These are phyloP conservation scores for Stagonosporopsis tanaceti DNA, from an alignment of 2,329 filamentous ascomycete genomes.

Conservation along the genomic window DNA sequence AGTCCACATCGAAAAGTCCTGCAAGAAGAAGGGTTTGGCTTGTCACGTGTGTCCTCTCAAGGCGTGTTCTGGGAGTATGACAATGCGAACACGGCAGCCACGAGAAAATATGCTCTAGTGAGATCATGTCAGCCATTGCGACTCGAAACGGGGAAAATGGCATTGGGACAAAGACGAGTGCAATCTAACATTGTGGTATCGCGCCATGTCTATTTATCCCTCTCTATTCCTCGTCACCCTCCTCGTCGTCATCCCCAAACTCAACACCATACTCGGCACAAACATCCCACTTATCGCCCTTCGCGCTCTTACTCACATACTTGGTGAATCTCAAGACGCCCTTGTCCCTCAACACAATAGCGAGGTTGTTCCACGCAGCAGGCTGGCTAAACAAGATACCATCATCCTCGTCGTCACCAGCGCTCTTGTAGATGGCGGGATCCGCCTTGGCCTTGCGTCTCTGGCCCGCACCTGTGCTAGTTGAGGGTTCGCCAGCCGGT, in stretches of 20 bases:
- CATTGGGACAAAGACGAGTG: too few relatives aligned
- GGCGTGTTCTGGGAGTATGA: too few relatives aligned
- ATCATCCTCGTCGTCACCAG: slow-evolving; percentile 73
- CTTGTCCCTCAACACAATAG: slow-evolving; percentile 85
- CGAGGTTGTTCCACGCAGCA: slow-evolving; percentile 87
- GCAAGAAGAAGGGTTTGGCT: too few relatives aligned
- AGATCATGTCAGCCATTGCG: too few relatives aligned
- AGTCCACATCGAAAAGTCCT: too few relatives aligned
- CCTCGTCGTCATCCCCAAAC: slow-evolving; percentile 62
- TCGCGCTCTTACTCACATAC: slow-evolving; percentile 84
- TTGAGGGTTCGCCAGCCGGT: slow-evolving; percentile 42
- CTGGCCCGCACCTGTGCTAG: slow-evolving; percentile 58
- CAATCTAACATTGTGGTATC: too few relatives aligned
- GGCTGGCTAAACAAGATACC: slow-evolving; percentile 74
- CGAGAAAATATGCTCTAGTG: too few relatives aligned
- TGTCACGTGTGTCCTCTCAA: too few relatives aligned
- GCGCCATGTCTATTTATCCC: too few relatives aligned
- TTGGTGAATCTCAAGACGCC: slow-evolving; percentile 94
- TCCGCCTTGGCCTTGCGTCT: slow-evolving; percentile 61
- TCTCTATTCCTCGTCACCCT: slow-evolving; percentile 34
- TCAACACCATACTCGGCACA: slow-evolving; percentile 78
- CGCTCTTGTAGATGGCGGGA: slow-evolving; percentile 79
- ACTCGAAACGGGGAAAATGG: too few relatives aligned
- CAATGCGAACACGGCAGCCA: too few relatives aligned
- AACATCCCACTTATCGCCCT: slow-evolving; percentile 92